Conservation (phyloP, 2,329 filamentous ascomycete species). For the Magnaporthiopsis incrustans region DNA sequence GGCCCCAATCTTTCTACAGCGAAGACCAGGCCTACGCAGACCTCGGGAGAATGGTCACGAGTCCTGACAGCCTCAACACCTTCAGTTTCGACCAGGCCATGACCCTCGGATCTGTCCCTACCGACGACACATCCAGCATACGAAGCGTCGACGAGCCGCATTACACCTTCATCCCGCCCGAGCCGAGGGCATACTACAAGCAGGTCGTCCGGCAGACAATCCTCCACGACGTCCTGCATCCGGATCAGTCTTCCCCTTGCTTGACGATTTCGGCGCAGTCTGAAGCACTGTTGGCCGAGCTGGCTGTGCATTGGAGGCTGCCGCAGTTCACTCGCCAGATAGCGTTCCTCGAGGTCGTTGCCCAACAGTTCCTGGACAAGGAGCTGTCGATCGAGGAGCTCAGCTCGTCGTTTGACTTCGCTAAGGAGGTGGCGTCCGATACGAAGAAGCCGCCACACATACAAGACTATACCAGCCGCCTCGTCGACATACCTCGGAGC, state of each 20-base stretch:
- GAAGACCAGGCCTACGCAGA: conserved; percentile 46
- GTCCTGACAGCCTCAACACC: conserved; percentile 28
- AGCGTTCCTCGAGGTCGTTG: conserved; percentile 74
- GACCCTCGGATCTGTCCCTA: conserved; percentile 57
- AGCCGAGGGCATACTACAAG: conserved; percentile 76
- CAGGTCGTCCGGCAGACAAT: conserved; percentile 73
- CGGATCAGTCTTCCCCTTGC: conserved; percentile 29
- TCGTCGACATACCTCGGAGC: conserved; percentile 49
- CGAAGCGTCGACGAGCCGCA: conserved; percentile 53
- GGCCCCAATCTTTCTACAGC: conserved; percentile 34
- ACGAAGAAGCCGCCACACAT: conserved; percentile 55
- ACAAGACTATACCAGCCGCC: conserved; percentile 39
- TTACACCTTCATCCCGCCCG: conserved; percentile 84
- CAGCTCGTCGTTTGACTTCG: conserved; percentile 72
- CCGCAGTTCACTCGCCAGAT: conserved; percentile 74
- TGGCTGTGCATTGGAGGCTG: conserved; percentile 82
- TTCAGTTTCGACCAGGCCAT: conserved; percentile 57
- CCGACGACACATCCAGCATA: conserved; percentile 46
- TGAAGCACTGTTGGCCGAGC: conserved; percentile 73
- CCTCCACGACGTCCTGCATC: conserved; percentile 43
- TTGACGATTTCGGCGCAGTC: conserved; percentile 65
- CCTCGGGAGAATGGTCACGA: conserved; percentile 42
- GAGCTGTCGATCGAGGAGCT: conserved; percentile 75
- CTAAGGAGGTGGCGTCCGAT: conserved; percentile 58
- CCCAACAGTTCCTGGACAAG: conserved; percentile 77